These are phyloP conservation scores for Hymenoscyphus fructigenus DNA, from an alignment of 2,329 filamentous ascomycete genomes.

Conservation along the genomic window DNA sequence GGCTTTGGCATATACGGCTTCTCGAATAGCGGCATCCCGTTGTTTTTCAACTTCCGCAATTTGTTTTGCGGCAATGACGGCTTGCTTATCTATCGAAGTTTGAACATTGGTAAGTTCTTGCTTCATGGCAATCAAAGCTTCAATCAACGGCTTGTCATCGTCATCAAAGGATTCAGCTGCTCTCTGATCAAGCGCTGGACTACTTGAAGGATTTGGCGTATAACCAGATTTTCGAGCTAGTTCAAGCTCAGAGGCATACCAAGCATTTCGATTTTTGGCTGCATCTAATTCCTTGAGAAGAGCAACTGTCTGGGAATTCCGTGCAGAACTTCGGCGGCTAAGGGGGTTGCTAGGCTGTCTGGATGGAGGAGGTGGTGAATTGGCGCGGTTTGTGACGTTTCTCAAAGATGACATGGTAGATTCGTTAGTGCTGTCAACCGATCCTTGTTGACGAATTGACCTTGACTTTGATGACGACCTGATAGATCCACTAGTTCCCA, in stretches of 20 bases:
- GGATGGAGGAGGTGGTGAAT: constrained; percentile 58
- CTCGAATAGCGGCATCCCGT: constrained; percentile 87
- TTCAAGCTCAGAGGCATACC: constrained; percentile 94
- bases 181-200: constrained; percentile 73
- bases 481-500: constrained; percentile 19
- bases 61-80: constrained; percentile 77
- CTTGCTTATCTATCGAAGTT: constrained; percentile 83
- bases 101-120: constrained; percentile 88
- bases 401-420: constrained; percentile 43
- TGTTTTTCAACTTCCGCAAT: constrained; percentile 95
- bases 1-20: constrained; percentile 92
- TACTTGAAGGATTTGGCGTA: constrained; percentile 66
- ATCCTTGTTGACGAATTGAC: constrained; percentile 60
- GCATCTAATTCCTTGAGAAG: constrained; percentile 84
- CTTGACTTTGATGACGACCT: constrained; percentile 51
- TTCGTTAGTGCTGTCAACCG: constrained; percentile 68
- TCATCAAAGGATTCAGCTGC: constrained; percentile 80
- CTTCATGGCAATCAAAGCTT: constrained; percentile 89
- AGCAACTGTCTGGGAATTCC: constrained; percentile 62
- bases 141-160: constrained; percentile 86
- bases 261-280: constrained; percentile 83
- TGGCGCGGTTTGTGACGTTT: constrained; percentile 44
- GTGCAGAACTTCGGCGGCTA: constrained; percentile 57
- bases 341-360: constrained; percentile 60
- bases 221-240: constrained; percentile 91